A percentile compares a stretch with the other conserved stretches of the same genome.
phyloP scores from a whole-genome alignment of 202 grass and related monocot genomes.

The Setaria viridis region DNA sequence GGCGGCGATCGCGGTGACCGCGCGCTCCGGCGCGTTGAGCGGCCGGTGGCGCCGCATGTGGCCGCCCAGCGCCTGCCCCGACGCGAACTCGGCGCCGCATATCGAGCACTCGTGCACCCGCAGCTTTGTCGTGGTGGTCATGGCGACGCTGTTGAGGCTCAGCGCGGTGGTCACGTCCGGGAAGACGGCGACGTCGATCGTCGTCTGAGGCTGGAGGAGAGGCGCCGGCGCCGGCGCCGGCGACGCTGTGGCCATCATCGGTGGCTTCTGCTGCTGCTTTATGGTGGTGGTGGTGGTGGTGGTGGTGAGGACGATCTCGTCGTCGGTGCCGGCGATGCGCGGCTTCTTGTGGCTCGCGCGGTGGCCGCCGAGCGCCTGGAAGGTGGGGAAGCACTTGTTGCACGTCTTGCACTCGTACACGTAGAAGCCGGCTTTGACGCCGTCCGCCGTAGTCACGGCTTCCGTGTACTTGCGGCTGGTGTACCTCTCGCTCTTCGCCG shows the following conservation, averaged over 20 bases:
- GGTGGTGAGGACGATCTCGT: neutral
- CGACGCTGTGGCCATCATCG: neutral
- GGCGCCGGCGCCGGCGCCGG: neutral
- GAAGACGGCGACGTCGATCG: neutral
- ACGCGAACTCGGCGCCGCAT: conserved; percentile 87
- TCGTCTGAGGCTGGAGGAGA: neutral
- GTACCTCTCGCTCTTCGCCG: conserved; percentile 50
- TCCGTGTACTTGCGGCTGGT: conserved; percentile 64
- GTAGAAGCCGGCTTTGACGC: conserved; percentile 56
- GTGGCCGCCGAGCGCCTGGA: conserved; percentile 96
- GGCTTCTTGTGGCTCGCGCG: conserved; percentile 98
- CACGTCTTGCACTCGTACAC: conserved; percentile 97
- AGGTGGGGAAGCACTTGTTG: conserved; percentile 86
- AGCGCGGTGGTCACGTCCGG: conserved; percentile 49
- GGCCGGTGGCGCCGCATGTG: conserved; percentile 94
- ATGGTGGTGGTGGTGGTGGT: neutral
- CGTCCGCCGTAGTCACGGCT: conserved; percentile 42
- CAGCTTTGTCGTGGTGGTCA: conserved; percentile 15
- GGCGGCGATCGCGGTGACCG: neutral
- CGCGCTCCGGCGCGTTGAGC: conserved; percentile 39
- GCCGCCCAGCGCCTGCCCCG: conserved; percentile 89
- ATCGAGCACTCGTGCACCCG: conserved; percentile 89
- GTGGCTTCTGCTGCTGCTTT: conserved; percentile 17
- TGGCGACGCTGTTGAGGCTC: conserved; percentile 38
- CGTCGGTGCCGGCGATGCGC: conserved; percentile 22